Evolutionary conservation across 352 stramenopile genomes (phyloP), one percentile per base, ranked within the genome.

Genomic region (Globisporangium emineosum): DNA sequence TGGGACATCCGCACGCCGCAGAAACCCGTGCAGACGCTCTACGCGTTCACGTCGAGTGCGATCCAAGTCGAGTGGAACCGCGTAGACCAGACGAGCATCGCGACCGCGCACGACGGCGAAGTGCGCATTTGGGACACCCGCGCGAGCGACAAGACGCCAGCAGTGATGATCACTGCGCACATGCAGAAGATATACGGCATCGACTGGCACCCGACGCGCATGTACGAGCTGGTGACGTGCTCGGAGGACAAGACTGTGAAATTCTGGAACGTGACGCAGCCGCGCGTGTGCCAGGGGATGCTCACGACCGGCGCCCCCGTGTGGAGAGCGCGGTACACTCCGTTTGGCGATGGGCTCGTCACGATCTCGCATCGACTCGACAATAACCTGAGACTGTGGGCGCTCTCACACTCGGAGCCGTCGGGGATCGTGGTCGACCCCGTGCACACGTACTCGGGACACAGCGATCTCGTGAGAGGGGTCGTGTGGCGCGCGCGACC

Each of bases 171-270:
- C 64, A 89, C 81, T 0, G 86, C 84, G 21, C 86, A 93, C 62
- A 89, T 91, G 81, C 86, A 95, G 49, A 90, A 89, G 65, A 91
- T 95, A 70, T 86, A 89, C 57, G 82, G 78, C 2, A 65, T 95
- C 6, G 85, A 93, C 64, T 95, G 87, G 87, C 85, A 93, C 65
- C 86, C 85, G 12, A 76, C 79, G 66, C 80, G 80, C 13, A 75
- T 79, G 73, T 77, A 93, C 32, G 84, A 95, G 59, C 70, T 95
- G 29, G 70, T 94, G n/a, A 95, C 87, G 59, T 94, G 85, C 65
- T 91, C 87, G 0, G 86, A 93, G 50, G 86, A 93, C 67, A 90
- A 90, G 70, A 91, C 76, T 3, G 84, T 95, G 63, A 92, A 93
- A 63, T 81, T 95, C 37, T 95, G 86, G 86, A 76, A 92, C 65